Conservation (phyloP, 1,139 yeast species). For the Yarrowia galli region DNA sequence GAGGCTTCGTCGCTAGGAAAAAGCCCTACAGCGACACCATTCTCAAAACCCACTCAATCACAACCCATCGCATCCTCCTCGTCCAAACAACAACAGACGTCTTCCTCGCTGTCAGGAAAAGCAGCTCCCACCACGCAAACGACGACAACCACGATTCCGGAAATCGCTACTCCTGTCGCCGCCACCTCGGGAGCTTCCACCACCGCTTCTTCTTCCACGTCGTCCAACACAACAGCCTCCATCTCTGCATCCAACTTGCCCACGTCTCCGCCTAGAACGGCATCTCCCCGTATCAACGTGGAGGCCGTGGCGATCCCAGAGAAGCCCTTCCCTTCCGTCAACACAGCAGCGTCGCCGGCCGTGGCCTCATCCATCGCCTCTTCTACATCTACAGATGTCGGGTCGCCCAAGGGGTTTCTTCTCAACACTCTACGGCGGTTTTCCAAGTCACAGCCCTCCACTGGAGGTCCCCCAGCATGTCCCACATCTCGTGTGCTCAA, state of each 20-base stretch:
- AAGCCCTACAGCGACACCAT: not conserved
- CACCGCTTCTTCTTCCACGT: no score
- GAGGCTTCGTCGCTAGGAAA: not conserved
- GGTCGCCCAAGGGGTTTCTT: conserved; percentile 29
- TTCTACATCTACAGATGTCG: conserved; percentile 12
- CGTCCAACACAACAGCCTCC: not conserved
- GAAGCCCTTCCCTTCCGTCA: not conserved
- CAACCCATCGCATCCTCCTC: conserved; percentile 1
- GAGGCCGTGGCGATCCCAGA: conserved; percentile 24
- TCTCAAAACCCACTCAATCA: not conserved
- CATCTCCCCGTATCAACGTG: conserved; percentile 15
- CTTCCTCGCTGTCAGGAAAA: not conserved
- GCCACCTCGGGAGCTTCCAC: not conserved
- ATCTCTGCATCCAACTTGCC: not conserved
- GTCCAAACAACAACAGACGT: not conserved
- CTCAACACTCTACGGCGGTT: conserved; percentile 31
- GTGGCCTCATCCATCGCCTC: conserved; percentile 23
- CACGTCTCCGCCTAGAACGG: conserved; percentile 5
- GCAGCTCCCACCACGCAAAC: conserved; percentile 20
- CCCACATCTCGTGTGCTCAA: conserved; percentile 51
- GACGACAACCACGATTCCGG: conserved; percentile 3
- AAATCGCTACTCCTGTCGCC: not conserved
- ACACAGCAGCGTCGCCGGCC: not conserved
- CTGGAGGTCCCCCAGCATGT: not conserved
- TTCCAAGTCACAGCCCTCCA: conserved; percentile 11